phyloP scores from a whole-genome alignment of 2,329 filamentous ascomycete species.

The Neofusicoccum kwambonambiense region DNA sequence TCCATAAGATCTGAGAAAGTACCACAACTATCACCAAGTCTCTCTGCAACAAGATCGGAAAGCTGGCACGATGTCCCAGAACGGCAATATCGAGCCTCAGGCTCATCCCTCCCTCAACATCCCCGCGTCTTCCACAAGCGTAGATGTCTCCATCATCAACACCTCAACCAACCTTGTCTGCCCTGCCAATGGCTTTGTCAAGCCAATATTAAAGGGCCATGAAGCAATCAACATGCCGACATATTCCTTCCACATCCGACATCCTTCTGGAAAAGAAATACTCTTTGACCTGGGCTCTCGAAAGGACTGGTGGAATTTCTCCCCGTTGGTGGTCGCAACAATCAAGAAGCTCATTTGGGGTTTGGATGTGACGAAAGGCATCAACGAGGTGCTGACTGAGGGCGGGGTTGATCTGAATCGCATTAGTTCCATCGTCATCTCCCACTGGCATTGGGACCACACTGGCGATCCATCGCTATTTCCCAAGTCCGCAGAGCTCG shows the following conservation, averaged over 20 bases:
- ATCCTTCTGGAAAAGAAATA: constrained; percentile 41
- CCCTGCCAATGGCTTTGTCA: constrained; percentile 13
- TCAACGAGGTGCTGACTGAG: constrained; percentile 34
- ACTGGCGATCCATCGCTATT: constrained; percentile 50
- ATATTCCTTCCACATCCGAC: constrained; percentile 51
- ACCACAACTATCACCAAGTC: not conserved
- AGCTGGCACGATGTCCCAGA: constrained; percentile 6
- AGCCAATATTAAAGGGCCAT: constrained; percentile 13
- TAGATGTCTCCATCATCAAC: constrained; percentile 14
- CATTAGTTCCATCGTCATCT: constrained; percentile 21
- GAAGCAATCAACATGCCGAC: constrained; percentile 31
- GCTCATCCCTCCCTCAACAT: constrained; percentile 7
- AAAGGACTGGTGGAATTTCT: constrained; percentile 46
- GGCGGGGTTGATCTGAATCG: constrained; percentile 20
- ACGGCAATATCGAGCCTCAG: constrained; percentile 9
- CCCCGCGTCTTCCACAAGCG: not conserved
- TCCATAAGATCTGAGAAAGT: not conserved
- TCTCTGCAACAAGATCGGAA: not conserved
- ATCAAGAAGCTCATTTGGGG: constrained; percentile 2
- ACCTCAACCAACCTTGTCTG: constrained; percentile 16
- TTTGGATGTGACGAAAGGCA: constrained; percentile 37
- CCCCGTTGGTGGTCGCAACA: not conserved
- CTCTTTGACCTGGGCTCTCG: constrained; percentile 50
- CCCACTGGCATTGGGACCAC: constrained; percentile 47
- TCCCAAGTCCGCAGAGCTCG: constrained; percentile 43